phyloP scores from a whole-genome alignment of 805 yeast genomes.

The Candida silvicultrix region DNA sequence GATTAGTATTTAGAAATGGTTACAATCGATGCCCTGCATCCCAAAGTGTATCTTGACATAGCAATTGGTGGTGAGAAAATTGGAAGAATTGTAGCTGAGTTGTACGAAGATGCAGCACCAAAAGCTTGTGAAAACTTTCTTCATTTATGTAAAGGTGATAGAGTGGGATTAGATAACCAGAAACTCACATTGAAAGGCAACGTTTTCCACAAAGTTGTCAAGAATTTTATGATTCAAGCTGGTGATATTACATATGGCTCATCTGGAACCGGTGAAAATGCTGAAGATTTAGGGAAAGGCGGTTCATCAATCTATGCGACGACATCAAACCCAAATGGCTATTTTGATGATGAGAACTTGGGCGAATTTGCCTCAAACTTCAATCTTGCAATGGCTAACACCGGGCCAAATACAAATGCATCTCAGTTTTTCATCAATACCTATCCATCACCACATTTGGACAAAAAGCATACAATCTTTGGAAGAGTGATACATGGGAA shows the following conservation, averaged over 20 bases:
- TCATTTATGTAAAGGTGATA: constrained; percentile 35
- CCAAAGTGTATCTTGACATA: constrained; percentile 43
- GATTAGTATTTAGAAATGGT: neutral
- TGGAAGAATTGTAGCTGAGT: constrained; percentile 60
- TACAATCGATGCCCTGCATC: constrained; percentile 8
- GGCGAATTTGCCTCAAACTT: constrained; percentile 37
- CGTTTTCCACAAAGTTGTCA: constrained; percentile 56
- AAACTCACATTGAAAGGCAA: constrained; percentile 34
- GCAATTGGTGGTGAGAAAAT: constrained; percentile 31
- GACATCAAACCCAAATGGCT: constrained; percentile 24
- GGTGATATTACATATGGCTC: constrained; percentile 50
- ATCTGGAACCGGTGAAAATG: constrained; percentile 16
- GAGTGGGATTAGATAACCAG: constrained; percentile 15
- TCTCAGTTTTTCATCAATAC: constrained; percentile 73
- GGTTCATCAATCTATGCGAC: constrained; percentile 38
- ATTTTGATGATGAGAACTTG: constrained; percentile 54
- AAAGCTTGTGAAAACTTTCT: constrained; percentile 45
- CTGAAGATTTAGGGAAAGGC: constrained; percentile 29
- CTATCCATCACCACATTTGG: constrained; percentile 64
- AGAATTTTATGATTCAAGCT: constrained; percentile 65
- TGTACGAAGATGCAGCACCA: constrained; percentile 47
- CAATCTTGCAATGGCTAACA: constrained; percentile 60
- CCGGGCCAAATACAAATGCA: constrained; percentile 45
- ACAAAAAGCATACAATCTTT: constrained; percentile 71
- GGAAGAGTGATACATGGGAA: constrained; percentile 67